phyloP scores from a whole-genome alignment of 768 basidiomycete species.

The Udeniomyces megalosporus region DNA sequence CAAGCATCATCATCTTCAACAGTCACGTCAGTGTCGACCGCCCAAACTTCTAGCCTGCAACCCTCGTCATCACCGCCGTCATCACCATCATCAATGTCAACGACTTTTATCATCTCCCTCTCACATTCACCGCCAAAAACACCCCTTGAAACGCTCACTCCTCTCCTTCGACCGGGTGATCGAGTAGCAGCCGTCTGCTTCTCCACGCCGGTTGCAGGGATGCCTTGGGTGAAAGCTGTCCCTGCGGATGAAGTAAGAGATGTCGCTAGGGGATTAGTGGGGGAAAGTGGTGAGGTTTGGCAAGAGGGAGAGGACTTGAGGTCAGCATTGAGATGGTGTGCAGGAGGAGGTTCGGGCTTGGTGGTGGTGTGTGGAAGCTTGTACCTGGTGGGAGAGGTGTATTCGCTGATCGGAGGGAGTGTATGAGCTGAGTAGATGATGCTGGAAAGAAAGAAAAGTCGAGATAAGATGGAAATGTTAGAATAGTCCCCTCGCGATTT shows the following conservation, averaged over 20 bases:
- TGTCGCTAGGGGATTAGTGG: constrained; percentile 35
- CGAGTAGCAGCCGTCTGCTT: constrained; percentile 25
- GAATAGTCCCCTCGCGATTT: too few relatives aligned
- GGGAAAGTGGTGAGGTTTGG: constrained; percentile 32
- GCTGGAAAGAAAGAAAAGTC: too few relatives aligned
- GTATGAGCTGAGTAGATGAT: too few relatives aligned
- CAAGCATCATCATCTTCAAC: too few relatives aligned
- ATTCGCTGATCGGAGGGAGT: constrained; percentile 36
- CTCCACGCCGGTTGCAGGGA: constrained; percentile 50
- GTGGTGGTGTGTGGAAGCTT: constrained; percentile 76
- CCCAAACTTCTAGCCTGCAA: too few relatives aligned
- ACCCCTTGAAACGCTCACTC: constrained; percentile 50
- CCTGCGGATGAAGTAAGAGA: constrained; percentile 38
- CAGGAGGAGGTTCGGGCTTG: constrained; percentile 27
- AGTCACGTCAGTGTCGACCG: too few relatives aligned
- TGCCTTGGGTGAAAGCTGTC: constrained; percentile 81
- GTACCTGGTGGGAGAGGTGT: constrained; percentile 87
- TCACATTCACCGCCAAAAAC: constrained; percentile 80
- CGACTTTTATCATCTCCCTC: constrained; percentile 62
- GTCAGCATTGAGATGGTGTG: constrained; percentile 39
- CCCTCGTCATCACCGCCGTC: constrained; percentile 25
- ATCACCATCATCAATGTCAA: constrained; percentile 14
- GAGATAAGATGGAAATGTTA: too few relatives aligned
- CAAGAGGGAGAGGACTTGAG: constrained; percentile 29
- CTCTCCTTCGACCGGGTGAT: constrained; percentile 41